Percentiles rank a stretch among this genome's conserved stretches.
These are phyloP conservation scores for Karstenula rhodostoma DNA, from an alignment of 2,329 filamentous ascomycete genomes.

Conservation along the genomic window DNA sequence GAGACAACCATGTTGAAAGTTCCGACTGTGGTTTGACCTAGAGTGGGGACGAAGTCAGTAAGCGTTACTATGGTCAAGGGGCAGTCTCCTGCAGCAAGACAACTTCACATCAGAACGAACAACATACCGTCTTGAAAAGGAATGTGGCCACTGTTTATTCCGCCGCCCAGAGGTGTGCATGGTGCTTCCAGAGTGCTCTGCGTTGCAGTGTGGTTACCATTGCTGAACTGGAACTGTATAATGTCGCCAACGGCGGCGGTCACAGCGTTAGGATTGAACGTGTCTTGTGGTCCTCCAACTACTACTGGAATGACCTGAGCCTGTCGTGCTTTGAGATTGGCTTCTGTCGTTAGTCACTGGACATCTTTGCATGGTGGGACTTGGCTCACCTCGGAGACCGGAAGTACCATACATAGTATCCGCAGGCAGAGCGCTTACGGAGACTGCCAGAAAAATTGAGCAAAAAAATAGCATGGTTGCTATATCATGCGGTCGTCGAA, in stretches of 20 bases:
- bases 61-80: too few relatives aligned
- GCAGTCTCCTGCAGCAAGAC: too few relatives aligned
- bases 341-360: conserved; percentile 14
- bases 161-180: conserved; percentile 38
- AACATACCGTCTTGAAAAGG: conserved; percentile 32
- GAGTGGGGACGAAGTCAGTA: too few relatives aligned
- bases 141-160: conserved; percentile 41
- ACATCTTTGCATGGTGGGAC: not conserved
- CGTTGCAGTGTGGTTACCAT: conserved; percentile 44
- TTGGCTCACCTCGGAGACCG: conserved; percentile 8
- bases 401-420: conserved; percentile 19
- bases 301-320: conserved; percentile 40
- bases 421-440: conserved; percentile 28
- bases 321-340: conserved; percentile 31
- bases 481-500: not conserved
- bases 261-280: conserved; percentile 37
- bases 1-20: conserved; percentile 44
- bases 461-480: conserved; percentile 15
- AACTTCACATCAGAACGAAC: too few relatives aligned
- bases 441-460: conserved; percentile 21
- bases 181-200: conserved; percentile 35
- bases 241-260: conserved; percentile 37
- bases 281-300: conserved; percentile 41
- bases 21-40: conserved; percentile 36
- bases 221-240: conserved; percentile 42